Evolutionary conservation across 1,284 basidiomycete genomes (phyloP).

Genomic region (Mycena sp.): DNA sequence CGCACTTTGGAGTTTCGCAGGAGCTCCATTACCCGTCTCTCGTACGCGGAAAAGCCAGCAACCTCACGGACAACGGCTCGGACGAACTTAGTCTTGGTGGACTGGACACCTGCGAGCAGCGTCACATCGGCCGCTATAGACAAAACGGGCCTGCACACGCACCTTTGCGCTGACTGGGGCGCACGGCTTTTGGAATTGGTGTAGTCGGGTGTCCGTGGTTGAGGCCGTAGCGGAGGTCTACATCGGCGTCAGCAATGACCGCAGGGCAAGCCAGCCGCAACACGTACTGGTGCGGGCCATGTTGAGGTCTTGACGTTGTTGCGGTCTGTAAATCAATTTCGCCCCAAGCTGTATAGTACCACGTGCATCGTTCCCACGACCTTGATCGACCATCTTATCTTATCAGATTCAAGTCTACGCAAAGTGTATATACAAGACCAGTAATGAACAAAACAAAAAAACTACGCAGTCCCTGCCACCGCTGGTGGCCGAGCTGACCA

Average conservation of each 20-base stretch:
- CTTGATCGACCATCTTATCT: conserved; percentile 32
- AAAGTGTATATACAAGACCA: conserved; percentile 33
- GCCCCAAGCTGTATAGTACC: no score
- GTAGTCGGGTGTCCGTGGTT: conserved; percentile 97
- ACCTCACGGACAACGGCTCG: conserved; percentile 94
- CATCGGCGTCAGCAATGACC: conserved; percentile 13
- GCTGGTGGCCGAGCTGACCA: conserved; percentile 49
- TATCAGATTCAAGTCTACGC: conserved; percentile 29
- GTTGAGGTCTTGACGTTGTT: no score
- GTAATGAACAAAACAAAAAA: conserved; percentile 36
- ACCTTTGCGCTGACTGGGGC: conserved; percentile 95
- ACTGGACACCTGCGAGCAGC: conserved; percentile 55
- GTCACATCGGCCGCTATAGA: conserved; percentile 52
- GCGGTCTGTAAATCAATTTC: no score
- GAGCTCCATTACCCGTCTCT: conserved; percentile 98
- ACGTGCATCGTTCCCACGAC: conserved; percentile 15
- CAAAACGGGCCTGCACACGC: no score
- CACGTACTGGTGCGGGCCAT: conserved; percentile 79
- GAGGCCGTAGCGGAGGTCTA: conserved; percentile 91
- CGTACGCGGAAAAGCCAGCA: conserved; percentile 98
- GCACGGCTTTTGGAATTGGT: conserved; percentile 78
- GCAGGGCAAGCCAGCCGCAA: not conserved
- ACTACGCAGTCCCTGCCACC: conserved; percentile 49
- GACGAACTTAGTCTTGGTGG: conserved; percentile 90
- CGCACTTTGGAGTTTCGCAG: conserved; percentile 97